Evolutionary conservation across 192 early-diverging fungal species (phyloP), one percentile per base, ranked within the genome.

Genomic region (Spizellomyces sp.): DNA sequence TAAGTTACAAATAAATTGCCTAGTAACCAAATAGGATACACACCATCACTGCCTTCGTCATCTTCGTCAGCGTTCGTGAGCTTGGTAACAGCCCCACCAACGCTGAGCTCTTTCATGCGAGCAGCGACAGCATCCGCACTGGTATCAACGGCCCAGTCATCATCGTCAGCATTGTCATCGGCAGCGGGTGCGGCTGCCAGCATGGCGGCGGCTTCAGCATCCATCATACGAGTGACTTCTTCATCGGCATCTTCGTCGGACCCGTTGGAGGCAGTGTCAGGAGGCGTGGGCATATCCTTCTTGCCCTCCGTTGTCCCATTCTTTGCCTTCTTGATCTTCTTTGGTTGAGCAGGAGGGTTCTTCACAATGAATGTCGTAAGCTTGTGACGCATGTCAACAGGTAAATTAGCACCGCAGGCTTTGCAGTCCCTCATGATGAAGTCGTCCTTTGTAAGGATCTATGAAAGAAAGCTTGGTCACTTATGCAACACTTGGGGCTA

Each of bases 291-390:
- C 52, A 67, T 74, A 63, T 48, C 67, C 17, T 66, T 67, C n/a
- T 47, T 68, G 44, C 57, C 45, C 60, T 70, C 48, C n/a, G 65
- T 52, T 4, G 60, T 41, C 27, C 62, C 10, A 62, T 56, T n/a
- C 54, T 56, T 56, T n/a, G n/a, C 54, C 69, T 64, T 60, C 58
- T 76, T 76, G 62, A 9, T 27, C 64, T 63, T 75, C 59, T 77
- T 73, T 8, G 66, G 47, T 15, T 64, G 27, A 6, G 67, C 85
- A 55, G 96, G 95, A 63, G 94, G 94, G 81, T 99, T 90, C 85
- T 95, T 96, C 73, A 96, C 59, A 69, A 99, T 96, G 78, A 78
- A 99, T 8, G 92, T 91, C 54, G 90, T 80, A 65, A 98, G 86
- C 75, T 93, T 92, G 67, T 99, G 96, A 55, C 88, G 83, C 84